Conservation (phyloP, 768 basidiomycete genomes). For the Antrodiella citrinella region DNA sequence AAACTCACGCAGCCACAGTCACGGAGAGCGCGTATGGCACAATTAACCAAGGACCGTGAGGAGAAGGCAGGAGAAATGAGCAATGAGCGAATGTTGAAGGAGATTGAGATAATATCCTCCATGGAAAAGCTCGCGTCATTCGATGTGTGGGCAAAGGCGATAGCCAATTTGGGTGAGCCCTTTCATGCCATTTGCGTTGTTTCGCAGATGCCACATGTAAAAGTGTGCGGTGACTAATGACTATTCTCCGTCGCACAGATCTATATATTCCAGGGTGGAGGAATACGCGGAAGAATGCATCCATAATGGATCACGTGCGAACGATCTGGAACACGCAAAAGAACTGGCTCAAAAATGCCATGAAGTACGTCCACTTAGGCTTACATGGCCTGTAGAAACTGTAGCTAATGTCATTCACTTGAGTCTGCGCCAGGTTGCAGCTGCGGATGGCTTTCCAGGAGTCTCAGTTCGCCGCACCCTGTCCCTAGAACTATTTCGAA, state of each 20-base stretch:
- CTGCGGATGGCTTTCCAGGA: constrained; percentile 27
- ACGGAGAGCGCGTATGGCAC: neutral
- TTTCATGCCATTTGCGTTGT: neutral
- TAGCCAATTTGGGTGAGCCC: constrained; percentile 9
- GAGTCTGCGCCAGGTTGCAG: constrained; percentile 31
- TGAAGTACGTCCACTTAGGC: constrained; percentile 23
- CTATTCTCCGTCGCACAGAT: too few species aligned
- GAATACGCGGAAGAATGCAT: constrained; percentile 11
- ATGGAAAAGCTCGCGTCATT: constrained; percentile 5
- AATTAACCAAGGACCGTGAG: neutral
- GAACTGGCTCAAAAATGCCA: constrained; percentile 24
- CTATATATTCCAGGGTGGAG: constrained; percentile 14
- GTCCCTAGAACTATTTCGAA: constrained; percentile 17
- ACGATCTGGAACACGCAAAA: constrained; percentile 3
- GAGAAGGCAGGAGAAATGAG: neutral
- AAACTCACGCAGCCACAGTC: neutral
- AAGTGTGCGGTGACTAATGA: too few species aligned
- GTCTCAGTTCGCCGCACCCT: constrained; percentile 15
- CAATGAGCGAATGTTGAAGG: constrained; percentile 8
- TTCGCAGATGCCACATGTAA: neutral
- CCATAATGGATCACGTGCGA: constrained; percentile 12
- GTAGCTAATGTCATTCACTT: too few species aligned
- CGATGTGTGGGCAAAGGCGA: constrained; percentile 12
- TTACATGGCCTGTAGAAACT: too few species aligned
- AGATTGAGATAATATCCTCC: constrained; percentile 7